Evolutionary conservation across 1,284 basidiomycete species (phyloP).

Genomic region (Cerrena zonata): DNA sequence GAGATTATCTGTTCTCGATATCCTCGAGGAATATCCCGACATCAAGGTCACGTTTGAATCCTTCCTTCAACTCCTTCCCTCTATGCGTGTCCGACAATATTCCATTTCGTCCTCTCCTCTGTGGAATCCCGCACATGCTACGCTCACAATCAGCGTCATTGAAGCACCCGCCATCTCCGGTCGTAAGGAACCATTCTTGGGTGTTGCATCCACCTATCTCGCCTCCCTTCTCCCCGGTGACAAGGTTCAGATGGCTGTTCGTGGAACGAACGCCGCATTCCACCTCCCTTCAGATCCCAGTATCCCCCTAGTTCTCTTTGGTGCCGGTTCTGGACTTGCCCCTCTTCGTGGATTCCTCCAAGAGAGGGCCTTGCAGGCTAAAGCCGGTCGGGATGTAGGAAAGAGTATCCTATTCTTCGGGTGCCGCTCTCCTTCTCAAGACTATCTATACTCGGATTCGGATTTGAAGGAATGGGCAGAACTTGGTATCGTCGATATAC

Average conservation of each 20-base stretch:
- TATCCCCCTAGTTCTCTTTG: constrained; percentile 43
- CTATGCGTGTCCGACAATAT: constrained; percentile 48
- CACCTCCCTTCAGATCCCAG: constrained; percentile 40
- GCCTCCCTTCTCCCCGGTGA: constrained; percentile 37
- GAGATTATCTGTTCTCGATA: constrained; percentile 39
- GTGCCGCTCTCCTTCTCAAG: constrained; percentile 36
- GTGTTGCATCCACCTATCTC: constrained; percentile 46
- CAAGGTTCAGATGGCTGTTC: constrained; percentile 40
- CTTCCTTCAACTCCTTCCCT: constrained; percentile 40
- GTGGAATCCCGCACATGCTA: constrained; percentile 36
- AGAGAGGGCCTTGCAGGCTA: constrained; percentile 43
- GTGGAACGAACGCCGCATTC: constrained; percentile 37
- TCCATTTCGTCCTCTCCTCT: constrained; percentile 50
- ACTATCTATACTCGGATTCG: constrained; percentile 38
- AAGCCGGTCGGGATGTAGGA: constrained; percentile 38
- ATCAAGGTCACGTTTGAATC: constrained; percentile 34
- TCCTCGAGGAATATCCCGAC: constrained; percentile 37
- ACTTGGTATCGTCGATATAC: constrained; percentile 41
- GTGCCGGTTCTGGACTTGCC: constrained; percentile 44
- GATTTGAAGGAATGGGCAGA: constrained; percentile 39
- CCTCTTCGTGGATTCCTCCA: constrained; percentile 51
- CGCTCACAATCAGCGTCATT: constrained; percentile 44
- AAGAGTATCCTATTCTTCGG: constrained; percentile 45
- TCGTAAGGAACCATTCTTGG: constrained; percentile 32
- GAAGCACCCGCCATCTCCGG: constrained; percentile 32